phyloP scores from a whole-genome alignment of 2,329 filamentous ascomycete species.

The Fusarium keratoplasticum region DNA sequence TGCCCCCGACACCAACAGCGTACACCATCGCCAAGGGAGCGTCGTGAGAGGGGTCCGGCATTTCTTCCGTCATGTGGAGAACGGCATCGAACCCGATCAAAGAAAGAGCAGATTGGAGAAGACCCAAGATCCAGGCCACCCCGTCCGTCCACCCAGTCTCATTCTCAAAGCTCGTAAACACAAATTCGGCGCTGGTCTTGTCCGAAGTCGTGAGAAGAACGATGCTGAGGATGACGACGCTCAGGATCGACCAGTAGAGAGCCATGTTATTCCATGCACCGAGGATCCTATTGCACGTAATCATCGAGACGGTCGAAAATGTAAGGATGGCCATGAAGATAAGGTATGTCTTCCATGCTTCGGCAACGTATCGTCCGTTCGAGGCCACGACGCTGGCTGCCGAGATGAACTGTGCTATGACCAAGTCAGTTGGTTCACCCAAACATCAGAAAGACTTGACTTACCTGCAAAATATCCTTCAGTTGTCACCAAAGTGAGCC shows the following conservation, averaged over 20 bases:
- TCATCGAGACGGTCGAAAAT: slow-evolving; percentile 48
- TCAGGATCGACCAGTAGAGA: slow-evolving; percentile 56
- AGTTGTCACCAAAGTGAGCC: slow-evolving; percentile 58
- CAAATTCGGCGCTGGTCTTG: slow-evolving; percentile 56
- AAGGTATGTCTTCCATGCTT: slow-evolving; percentile 55
- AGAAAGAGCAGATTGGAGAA: slow-evolving; percentile 54
- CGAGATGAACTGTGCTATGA: slow-evolving; percentile 55
- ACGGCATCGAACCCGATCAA: slow-evolving; percentile 58
- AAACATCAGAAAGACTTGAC: accelerated
- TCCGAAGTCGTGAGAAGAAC: slow-evolving; percentile 53
- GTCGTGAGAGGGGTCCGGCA: slow-evolving; percentile 55
- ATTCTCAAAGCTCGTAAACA: slow-evolving; percentile 59
- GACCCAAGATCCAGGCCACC: slow-evolving; percentile 59
- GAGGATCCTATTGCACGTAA: slow-evolving; percentile 56
- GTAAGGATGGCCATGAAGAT: slow-evolving; percentile 51
- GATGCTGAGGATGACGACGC: slow-evolving; percentile 57
- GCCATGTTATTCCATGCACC: slow-evolving; percentile 57
- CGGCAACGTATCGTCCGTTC: slow-evolving; percentile 50
- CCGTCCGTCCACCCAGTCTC: slow-evolving; percentile 59
- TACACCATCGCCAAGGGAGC: slow-evolving; percentile 58
- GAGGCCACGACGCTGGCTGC: slow-evolving; percentile 56
- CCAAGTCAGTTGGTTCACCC: background rate
- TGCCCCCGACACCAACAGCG: slow-evolving; percentile 55
- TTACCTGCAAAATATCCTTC: slow-evolving; percentile 57
- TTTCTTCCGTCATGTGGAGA: slow-evolving; percentile 60